Evolutionary conservation across 306 rosid species (phyloP), one percentile per base, ranked within the genome.

Genomic region (Ammopiptanthus mongolicus): DNA sequence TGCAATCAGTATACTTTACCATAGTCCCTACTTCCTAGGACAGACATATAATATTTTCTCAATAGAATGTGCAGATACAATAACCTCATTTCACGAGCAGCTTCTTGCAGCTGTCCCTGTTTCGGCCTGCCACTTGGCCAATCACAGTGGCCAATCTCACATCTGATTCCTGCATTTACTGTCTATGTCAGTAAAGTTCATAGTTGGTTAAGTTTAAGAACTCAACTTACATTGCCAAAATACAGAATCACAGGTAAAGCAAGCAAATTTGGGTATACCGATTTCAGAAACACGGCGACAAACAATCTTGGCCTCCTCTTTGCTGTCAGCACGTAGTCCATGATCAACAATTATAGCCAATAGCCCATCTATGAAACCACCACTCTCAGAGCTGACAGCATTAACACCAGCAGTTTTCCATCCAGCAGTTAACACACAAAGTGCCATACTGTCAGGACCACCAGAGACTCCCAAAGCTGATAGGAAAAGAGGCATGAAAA

Each of bases 381-480:
- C 81, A 69, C 61, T 75, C 5, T 85, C 90, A 37, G 64, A 46
- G 68, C 74, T 73, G 18, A 56, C 77, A 65, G 61, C 85, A 79
- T 70, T 61, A 51, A 42, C 81, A 84, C 84, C 89, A 48, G 82
- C 73, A 65, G 73, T 78, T 87, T 91, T 95, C 98, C 98, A 90
- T 63, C 68, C 78, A 23, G 96, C 91, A 53, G 88, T 79, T 63
- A 95, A 84, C 69, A 87, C 97, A 79, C 98, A 82, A 0, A 78
- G 85, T 77, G 97, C 99, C 86, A 90, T 81, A 71, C 99, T 95
- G 64, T 95, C 99, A 46, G 97, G 97, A 65, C 99, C 99, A 75
- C 99, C 99, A n/a, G 97, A 92, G 33, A 95, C 99, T 73, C 97
- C 99, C 84, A 95, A 53, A 71, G 97, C 97, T 95, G 75, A 69